Base-by-base conservation (phyloP, 1,284 basidiomycete species). In the Heterobasidion occidentale region DNA sequence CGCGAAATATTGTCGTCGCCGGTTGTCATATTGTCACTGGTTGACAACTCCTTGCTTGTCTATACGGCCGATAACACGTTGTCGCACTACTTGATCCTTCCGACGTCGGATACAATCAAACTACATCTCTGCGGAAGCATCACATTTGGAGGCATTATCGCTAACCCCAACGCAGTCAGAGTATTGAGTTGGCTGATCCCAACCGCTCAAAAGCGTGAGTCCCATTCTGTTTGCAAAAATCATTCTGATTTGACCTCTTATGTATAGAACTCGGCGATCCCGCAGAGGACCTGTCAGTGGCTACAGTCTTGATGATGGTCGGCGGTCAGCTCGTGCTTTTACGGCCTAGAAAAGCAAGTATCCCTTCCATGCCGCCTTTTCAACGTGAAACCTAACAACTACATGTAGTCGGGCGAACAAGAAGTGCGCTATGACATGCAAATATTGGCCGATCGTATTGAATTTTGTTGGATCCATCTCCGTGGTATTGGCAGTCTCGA, bases 391-490 rank as follows among this genome's bases (percentile, higher is more conserved):
- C 42, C 63, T 60, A 36, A 54, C 59, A 59, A 34, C 15, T 48
- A 45, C 53, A 36, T 49, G 1, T 58, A 92, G 84, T 84, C 90
- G 0, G 91, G 83, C 8, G 79, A 86, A 57, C 88, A 92, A 65
- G 94, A 98, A 72, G 92, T 98, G 59, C 92, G 91, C 61, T 99
- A 99, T 69, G 96, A 99, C 70, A 88, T 98, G 81, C 96, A 98
- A 66, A 90, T 99, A 47, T 87, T 99, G 34, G 93, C 95, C 0
- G 93, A 98, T 64, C 84, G 88, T 34, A 93, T 99, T 60, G 96
- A 99, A 67, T 94, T 95, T 67, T 99, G 95, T 71, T 99, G 96
- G 96, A 98, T 96, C 47, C 95, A 98, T 73, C 74, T 98, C 53
- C 85, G 90, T 49, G 95, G 94, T 0, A 93, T 98, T 38, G 91